These are phyloP conservation scores for Sugiyamaella mastotermitis DNA, from an alignment of 805 yeast genomes.

Conservation along the genomic window DNA sequence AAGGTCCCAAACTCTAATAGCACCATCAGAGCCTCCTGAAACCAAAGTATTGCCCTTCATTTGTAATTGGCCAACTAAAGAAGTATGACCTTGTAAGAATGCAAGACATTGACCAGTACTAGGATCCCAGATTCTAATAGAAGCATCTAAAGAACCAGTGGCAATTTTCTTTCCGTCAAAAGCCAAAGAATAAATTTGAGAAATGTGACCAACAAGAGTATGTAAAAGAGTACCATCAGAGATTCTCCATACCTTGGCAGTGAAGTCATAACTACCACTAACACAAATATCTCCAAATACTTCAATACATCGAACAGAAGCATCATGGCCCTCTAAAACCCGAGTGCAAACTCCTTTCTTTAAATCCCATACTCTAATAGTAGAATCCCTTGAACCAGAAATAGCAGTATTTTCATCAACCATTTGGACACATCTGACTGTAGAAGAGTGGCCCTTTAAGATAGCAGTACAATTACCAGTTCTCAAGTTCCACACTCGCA, in stretches of 20 bases:
- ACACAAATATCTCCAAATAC: slow-evolving; percentile 63
- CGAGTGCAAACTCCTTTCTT: slow-evolving; percentile 80
- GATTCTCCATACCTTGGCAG: slow-evolving; percentile 88
- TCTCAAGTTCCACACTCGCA: slow-evolving; percentile 89
- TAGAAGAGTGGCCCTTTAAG: slow-evolving; percentile 83
- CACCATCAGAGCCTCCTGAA: slow-evolving; percentile 84
- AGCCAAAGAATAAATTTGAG: slow-evolving; percentile 85
- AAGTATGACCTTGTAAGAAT: slow-evolving; percentile 78
- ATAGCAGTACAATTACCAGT: slow-evolving; percentile 84
- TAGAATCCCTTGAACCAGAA: slow-evolving; percentile 87
- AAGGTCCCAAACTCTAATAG: slow-evolving; percentile 79
- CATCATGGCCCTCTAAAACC: slow-evolving; percentile 63
- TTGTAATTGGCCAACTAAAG: slow-evolving; percentile 84
- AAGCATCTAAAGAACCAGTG: slow-evolving; percentile 92
- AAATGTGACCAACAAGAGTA: slow-evolving; percentile 85
- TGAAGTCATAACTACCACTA: slow-evolving; percentile 82
- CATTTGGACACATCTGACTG: slow-evolving; percentile 80
- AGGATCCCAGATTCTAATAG: slow-evolving; percentile 94
- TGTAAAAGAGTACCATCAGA: slow-evolving; percentile 86
- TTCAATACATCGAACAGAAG: slow-evolving; percentile 76
- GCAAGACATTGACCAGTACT: slow-evolving; percentile 76
- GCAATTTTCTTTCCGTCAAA: slow-evolving; percentile 88
- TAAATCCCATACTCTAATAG: slow-evolving; percentile 92
- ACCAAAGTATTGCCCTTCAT: slow-evolving; percentile 64
- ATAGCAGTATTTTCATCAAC: slow-evolving; percentile 73